Base-by-base conservation (phyloP, 1,284 basidiomycete genomes). In the Coniferiporia sulphurascens region DNA sequence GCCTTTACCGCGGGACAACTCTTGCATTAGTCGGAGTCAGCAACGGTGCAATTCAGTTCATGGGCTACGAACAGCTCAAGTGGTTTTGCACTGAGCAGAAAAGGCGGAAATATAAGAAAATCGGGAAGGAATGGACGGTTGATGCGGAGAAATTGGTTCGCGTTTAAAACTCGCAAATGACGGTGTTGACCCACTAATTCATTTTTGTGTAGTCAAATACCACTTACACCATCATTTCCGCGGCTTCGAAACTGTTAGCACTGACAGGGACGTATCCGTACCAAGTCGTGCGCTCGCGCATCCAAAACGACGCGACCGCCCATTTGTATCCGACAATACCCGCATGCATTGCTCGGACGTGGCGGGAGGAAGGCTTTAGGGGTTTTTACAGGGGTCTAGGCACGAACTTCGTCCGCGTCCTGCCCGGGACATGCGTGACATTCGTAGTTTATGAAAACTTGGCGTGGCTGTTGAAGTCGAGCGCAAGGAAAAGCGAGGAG, bases 361-460 rank as follows among this genome's bases (percentile, higher is more conserved):
- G 87, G 81, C 71, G 75, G 35, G 78, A 87, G 62, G 95, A 98
- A 71, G 92, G 95, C 7, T 35, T 88, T 7, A 75, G 79, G 55
- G 96, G 93, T 0, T 98, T 99, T 72, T 99, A 98, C 75, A 92
- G 95, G 62, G 96, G 96, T 0, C 78, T 99, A 15, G 94, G 87
- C 4, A 95, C 94, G n/a, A 99, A 98, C 70, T 81, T 96, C n/a
- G 86, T 99, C 12, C 84, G 96, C 36, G 95, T 99, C 53, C 79
- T 99, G 8, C 96, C 96, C 0, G 96, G 96, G 19, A 99, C 96
- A 0, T 98, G 96, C 71, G 92, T 98, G 52, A 98, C 96, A 1
- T 98, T 99, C 69, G 96, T 99, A 43, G 95, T 98, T 17, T 99
- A 98, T 71, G 97, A 98, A 73, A 98, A 98, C 68, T 71, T 96